A percentile compares a stretch with the other conserved stretches of the same genome.
phyloP scores from a whole-genome alignment of 768 basidiomycete species.

The Termitomyces sp. region DNA sequence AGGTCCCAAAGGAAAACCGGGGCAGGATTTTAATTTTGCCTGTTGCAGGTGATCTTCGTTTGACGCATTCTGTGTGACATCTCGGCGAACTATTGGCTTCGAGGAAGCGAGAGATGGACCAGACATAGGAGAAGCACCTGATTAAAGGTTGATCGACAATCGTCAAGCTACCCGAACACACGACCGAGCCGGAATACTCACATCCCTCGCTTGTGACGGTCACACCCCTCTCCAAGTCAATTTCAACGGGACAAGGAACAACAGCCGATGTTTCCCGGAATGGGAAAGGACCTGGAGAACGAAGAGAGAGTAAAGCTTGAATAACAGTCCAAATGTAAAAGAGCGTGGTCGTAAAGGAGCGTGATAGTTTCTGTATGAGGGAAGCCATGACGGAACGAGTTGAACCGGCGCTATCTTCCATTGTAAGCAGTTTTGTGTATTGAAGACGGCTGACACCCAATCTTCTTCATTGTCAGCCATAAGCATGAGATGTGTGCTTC shows the following conservation, averaged over 20 bases:
- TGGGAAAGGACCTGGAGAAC: constrained; percentile 9
- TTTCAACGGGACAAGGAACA: constrained; percentile 4
- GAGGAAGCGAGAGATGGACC: background rate
- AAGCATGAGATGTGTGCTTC: background rate
- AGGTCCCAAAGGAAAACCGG: background rate
- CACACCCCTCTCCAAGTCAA: constrained; percentile 13
- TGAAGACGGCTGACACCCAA: background rate
- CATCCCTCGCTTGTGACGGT: background rate
- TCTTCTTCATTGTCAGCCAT: background rate
- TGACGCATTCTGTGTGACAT: background rate
- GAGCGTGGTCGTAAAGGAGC: constrained; percentile 15
- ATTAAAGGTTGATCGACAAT: background rate
- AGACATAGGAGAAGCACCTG: constrained; percentile 1
- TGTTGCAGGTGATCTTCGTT: background rate
- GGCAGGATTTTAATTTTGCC: background rate
- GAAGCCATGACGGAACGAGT: constrained; percentile 11
- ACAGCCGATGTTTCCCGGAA: constrained; percentile 11
- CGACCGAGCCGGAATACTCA: background rate
- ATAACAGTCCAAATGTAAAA: constrained; percentile 18
- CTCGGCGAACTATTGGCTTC: background rate
- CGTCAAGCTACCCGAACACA: background rate
- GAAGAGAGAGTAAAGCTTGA: constrained; percentile 13
- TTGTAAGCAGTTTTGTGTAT: constrained; percentile 2
- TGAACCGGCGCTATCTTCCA: background rate
- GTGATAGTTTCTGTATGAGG: constrained; percentile 10